A percentile compares a stretch with the other conserved stretches of the same genome.
phyloP scores from a whole-genome alignment of 148 eudicot species.

The Fagopyrum tataricum region DNA sequence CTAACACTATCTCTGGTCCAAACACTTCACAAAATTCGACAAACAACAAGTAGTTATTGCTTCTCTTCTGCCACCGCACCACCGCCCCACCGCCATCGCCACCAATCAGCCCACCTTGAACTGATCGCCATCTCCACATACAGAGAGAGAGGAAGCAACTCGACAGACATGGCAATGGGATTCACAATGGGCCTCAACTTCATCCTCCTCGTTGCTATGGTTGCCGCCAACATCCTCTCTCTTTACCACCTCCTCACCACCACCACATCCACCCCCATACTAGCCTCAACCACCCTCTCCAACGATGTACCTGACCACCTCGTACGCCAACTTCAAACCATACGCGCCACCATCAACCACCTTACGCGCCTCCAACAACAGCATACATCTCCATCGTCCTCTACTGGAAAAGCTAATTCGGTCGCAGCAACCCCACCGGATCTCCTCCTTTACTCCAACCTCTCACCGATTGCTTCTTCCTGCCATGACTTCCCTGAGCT shows the following conservation, averaged over 20 bases:
- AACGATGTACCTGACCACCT: conserved; percentile 57
- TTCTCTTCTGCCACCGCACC: neutral
- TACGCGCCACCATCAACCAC: conserved; percentile 89
- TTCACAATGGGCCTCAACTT: conserved; percentile 69
- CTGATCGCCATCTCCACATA: neutral
- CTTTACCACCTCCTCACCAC: conserved; percentile 82
- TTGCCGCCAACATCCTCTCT: conserved; percentile 78
- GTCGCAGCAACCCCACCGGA: conserved; percentile 48
- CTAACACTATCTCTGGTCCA: neutral
- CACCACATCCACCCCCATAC: conserved; percentile 28
- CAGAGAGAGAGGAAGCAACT: neutral
- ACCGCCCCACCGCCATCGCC: neutral
- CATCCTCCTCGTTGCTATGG: conserved; percentile 75
- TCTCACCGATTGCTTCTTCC: conserved; percentile 61
- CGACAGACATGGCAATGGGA: conserved; percentile 34
- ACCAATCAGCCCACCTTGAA: conserved; percentile 1
- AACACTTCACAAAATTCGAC: neutral
- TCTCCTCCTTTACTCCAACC: conserved; percentile 49
- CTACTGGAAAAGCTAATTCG: conserved; percentile 16
- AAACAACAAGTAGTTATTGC: neutral
- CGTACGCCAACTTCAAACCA: conserved; percentile 64
- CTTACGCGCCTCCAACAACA: conserved; percentile 60
- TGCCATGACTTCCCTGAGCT: conserved; percentile 52
- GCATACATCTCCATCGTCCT: conserved; percentile 16
- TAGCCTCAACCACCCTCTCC: conserved; percentile 13